phyloP scores from a whole-genome alignment of 1,284 basidiomycete genomes.

The Puccinia coronata region DNA sequence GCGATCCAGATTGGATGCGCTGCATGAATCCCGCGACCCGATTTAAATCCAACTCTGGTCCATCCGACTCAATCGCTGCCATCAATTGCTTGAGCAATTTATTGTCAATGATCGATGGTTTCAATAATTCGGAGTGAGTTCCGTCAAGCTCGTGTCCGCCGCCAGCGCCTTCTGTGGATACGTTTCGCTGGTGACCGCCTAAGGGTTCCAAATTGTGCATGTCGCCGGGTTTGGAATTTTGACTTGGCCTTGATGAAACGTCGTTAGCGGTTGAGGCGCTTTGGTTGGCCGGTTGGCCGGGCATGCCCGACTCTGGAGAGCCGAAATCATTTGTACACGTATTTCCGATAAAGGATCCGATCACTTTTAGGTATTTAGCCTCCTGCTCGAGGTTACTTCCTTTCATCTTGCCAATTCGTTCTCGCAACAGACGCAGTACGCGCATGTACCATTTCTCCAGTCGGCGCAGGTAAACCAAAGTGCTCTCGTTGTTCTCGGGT shows the following conservation, averaged over 20 bases:
- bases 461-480: slow-evolving; percentile 70
- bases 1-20: slow-evolving; percentile 35
- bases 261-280: neutral
- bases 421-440: slow-evolving; percentile 69
- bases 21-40: slow-evolving; percentile 49
- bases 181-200: neutral
- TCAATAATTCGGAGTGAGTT: neutral
- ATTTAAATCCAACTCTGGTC: slow-evolving; percentile 59
- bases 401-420: slow-evolving; percentile 53
- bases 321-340: slow-evolving; percentile 20
- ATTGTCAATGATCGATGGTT: slow-evolving; percentile 51
- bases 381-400: slow-evolving; percentile 54
- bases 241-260: neutral
- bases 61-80: slow-evolving; percentile 70
- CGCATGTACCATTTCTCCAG: slow-evolving; percentile 78
- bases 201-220: neutral
- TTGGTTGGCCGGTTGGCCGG: neutral
- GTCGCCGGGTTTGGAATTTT: neutral
- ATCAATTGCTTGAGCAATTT: slow-evolving; percentile 65
- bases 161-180: neutral
- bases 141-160: neutral
- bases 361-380: slow-evolving; percentile 51
- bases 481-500: slow-evolving; percentile 48
- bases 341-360: slow-evolving; percentile 52
- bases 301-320: slow-evolving; percentile 26